These are phyloP conservation scores for Trypanosoma avium DNA, from an alignment of 208 protist species.

Conservation along the genomic window DNA sequence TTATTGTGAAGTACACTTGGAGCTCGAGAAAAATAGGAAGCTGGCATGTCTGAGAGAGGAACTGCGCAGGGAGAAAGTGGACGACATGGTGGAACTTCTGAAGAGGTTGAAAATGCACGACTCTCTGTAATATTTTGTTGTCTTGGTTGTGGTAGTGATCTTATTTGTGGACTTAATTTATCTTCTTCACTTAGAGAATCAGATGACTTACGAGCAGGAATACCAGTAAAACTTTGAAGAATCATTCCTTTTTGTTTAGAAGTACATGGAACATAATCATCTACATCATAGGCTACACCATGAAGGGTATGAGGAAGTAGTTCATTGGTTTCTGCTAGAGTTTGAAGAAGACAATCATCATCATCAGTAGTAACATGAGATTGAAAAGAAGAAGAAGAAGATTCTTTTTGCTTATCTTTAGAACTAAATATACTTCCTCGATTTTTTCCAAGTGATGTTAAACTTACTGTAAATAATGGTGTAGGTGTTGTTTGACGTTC, in stretches of 20 bases:
- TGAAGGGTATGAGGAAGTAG: conserved; percentile 26
- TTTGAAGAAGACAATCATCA: not conserved
- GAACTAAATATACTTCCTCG: not conserved
- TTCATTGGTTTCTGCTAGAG: not conserved
- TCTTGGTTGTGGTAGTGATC: not conserved
- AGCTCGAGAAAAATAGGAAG: not conserved
- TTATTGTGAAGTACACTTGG: too few species aligned
- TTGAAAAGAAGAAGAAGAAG: not conserved
- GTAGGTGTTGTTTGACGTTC: too few species aligned
- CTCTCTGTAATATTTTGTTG: too few species aligned
- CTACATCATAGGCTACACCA: conserved; percentile 58
- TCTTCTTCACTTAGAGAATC: not conserved
- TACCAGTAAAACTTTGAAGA: conserved; percentile 17
- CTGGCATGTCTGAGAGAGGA: too few species aligned
- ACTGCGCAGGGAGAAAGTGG: too few species aligned
- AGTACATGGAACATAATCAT: conserved; percentile 29
- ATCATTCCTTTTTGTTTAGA: not conserved
- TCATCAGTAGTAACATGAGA: conserved; percentile 11
- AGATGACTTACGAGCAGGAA: not conserved
- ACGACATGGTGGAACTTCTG: too few species aligned
- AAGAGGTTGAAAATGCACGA: too few species aligned
- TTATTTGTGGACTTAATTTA: too few species aligned
- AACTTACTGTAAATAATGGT: too few species aligned
- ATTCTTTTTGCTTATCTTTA: not conserved
- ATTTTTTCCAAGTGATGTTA: too few species aligned